Base-by-base conservation (phyloP, 352 stramenopile species). In the Phytopythium oedochilum region DNA sequence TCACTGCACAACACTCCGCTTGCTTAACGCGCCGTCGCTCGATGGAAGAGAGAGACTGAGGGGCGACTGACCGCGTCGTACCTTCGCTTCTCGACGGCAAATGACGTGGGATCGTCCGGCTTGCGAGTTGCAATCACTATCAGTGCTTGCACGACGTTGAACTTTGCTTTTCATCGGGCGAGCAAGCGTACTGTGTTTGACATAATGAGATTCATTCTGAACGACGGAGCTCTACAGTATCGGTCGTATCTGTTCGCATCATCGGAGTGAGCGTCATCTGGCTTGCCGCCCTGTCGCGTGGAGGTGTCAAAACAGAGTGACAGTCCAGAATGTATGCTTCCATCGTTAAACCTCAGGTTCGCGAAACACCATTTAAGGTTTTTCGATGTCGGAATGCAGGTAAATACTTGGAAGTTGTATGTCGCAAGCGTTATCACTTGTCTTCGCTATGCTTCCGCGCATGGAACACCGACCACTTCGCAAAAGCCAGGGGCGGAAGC, bases 351-450 rank as follows among this genome's bases (percentile, higher is more conserved):
- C 20, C 32, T 34, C 3, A 5, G 1, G 6, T 45, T 28, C 39
- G 9, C 29, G n/a, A 2, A 11, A 22, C 14, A 4, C 22, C 35
- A 22, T 8, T 43, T 12, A 14, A 54, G 48, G 48, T 54, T 54
- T 31, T 54, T 43, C 29, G 9, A 18, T 31, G n/a, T 32, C 22
- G 31, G 49, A 42, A 45, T 55, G 32, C 31, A 34, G 28, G 49
- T 55, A n/a, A 28, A 31, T 31, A 55, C 36, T 35, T 34, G 49
- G 7, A 32, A 28, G 7, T 45, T 20, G 49, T 55, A 55, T 31
- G 9, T 5, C 18, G 9, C 5, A 9, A 10, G 0, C 3, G 17
- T 7, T 11, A 20, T 44, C 32, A 55, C 32, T 55, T 32, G 49
- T 10, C 15, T 44, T 45, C 36, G 18, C 31, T 55, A 55, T 55